These are phyloP conservation scores for Neurospora hispaniola DNA, from an alignment of 495 filamentous ascomycete genomes.

Conservation along the genomic window DNA sequence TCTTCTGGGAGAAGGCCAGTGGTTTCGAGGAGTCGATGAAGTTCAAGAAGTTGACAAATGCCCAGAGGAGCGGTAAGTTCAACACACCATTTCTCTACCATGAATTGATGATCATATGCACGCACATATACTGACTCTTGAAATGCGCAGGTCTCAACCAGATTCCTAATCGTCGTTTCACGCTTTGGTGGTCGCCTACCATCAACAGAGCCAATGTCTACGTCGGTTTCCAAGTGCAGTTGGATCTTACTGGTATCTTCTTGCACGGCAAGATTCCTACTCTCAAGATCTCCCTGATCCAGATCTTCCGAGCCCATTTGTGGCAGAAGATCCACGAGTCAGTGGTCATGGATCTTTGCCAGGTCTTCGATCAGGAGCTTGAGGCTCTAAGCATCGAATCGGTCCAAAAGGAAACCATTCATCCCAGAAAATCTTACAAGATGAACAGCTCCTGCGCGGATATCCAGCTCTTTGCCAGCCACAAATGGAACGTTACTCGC, in stretches of 20 bases:
- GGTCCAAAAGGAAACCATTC: constrained; percentile 98
- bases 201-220: constrained; percentile 73
- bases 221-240: constrained; percentile 97
- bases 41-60: constrained; percentile 99
- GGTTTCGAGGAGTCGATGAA: constrained; percentile 54
- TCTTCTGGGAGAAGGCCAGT: constrained; percentile 92
- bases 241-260: constrained; percentile 98
- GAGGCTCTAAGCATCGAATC: constrained; percentile 96
- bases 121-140: not conserved
- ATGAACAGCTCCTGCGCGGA: constrained; percentile 99
- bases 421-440: constrained; percentile 99
- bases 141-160: constrained; percentile 60
- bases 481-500: constrained; percentile 96
- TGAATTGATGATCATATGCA: not conserved
- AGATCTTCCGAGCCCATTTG: constrained; percentile 99
- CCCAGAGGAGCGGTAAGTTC: constrained; percentile 68
- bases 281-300: constrained; percentile 94
- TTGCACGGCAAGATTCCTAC: constrained; percentile 99
- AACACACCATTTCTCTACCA: not conserved
- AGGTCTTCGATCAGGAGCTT: constrained; percentile 98
- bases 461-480: constrained; percentile 92
- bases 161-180: constrained; percentile 98
- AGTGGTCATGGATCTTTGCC: constrained; percentile 97
- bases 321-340: constrained; percentile 99
- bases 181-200: constrained; percentile 93